Percentiles rank a stretch among this genome's conserved stretches.
These are phyloP conservation scores for Sapria himalayana DNA, from an alignment of 345 rosid genomes.

Conservation along the genomic window DNA sequence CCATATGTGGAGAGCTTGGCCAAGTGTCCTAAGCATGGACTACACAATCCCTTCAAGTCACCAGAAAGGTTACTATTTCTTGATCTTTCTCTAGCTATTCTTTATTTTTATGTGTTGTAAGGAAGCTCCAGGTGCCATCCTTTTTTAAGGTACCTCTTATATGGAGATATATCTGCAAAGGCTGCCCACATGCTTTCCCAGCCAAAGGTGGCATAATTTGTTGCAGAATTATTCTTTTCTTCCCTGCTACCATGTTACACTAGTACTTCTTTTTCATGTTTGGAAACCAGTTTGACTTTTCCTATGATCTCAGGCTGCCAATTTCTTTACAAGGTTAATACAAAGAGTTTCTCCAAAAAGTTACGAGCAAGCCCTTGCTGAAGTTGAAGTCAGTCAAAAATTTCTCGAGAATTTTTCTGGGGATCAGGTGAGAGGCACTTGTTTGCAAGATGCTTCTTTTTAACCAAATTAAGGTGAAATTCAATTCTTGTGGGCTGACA, in stretches of 20 bases:
- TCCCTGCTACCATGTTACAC: background rate
- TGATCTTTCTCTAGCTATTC: conserved; percentile 1
- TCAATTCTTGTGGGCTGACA: too few species aligned
- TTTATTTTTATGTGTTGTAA: background rate
- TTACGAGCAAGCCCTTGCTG: conserved; percentile 80
- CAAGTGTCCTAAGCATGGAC: conserved; percentile 85
- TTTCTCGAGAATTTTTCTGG: conserved; percentile 87
- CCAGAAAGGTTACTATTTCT: conserved; percentile 58
- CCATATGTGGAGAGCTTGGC: conserved; percentile 88
- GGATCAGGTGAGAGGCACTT: too few species aligned
- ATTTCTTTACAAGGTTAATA: conserved; percentile 71
- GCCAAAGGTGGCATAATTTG: conserved; percentile 40
- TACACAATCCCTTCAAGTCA: conserved; percentile 91
- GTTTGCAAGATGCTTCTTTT: too few species aligned
- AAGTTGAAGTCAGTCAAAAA: conserved; percentile 67
- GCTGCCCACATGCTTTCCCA: conserved; percentile 73
- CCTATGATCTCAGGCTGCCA: conserved; percentile 36
- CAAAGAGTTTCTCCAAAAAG: conserved; percentile 94
- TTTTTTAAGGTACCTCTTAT: conserved; percentile 55
- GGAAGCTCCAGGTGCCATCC: background rate
- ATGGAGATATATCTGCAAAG: conserved; percentile 72
- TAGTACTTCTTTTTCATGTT: background rate
- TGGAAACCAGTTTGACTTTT: background rate
- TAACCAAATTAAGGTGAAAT: too few species aligned
- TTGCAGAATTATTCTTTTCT: background rate